A percentile compares a stretch with the other conserved stretches of the same genome.
Evolutionary conservation across 1,139 yeast species (phyloP).

Genomic region (Scheffersomyces titani): DNA sequence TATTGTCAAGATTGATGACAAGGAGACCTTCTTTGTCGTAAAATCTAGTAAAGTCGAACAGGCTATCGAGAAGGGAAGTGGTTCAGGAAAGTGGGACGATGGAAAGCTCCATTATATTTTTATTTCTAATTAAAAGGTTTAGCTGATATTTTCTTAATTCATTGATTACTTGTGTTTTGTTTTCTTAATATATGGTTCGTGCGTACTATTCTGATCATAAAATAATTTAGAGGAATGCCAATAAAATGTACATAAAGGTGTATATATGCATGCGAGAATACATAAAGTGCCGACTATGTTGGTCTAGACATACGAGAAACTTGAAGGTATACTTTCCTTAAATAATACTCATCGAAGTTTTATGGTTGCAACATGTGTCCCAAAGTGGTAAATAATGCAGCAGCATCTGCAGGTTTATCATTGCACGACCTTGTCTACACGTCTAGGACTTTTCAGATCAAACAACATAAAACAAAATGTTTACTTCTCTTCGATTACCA

Average conservation of each 20-base stretch:
- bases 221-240: background rate
- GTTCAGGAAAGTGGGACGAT: conserved; percentile 27
- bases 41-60: conserved; percentile 26
- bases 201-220: background rate
- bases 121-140: background rate
- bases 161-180: background rate
- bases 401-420: background rate
- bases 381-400: background rate
- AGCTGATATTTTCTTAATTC: background rate
- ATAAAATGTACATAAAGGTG: background rate
- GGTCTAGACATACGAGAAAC: background rate
- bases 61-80: conserved; percentile 24
- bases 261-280: background rate
- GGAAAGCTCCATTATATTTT: conserved; percentile 10
- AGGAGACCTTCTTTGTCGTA: conserved; percentile 26
- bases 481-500: background rate
- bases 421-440: background rate
- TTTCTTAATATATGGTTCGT: no score
- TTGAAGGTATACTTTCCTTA: background rate
- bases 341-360: background rate
- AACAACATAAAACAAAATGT: background rate
- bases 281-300: background rate
- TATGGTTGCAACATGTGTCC: background rate
- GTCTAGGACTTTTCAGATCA: background rate
- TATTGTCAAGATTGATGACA: conserved; percentile 42